These are phyloP conservation scores for Amanita inopinata DNA, from an alignment of 768 basidiomycete species.

Conservation along the genomic window DNA sequence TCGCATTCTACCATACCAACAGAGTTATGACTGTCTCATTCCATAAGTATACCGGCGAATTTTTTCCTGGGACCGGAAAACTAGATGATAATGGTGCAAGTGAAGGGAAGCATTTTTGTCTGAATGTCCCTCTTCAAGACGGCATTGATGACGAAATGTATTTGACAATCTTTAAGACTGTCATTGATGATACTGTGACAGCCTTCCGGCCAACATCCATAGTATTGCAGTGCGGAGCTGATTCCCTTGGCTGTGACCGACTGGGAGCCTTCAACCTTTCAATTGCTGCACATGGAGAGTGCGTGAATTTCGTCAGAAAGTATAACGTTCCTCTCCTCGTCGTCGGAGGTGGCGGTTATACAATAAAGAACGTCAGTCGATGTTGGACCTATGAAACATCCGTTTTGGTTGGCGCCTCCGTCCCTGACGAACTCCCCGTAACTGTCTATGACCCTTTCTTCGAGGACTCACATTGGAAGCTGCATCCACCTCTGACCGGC, in stretches of 20 bases:
- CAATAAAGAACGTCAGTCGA: slow-evolving; percentile 93
- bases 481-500: slow-evolving; percentile 87
- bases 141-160: slow-evolving; percentile 98
- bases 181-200: slow-evolving; percentile 89
- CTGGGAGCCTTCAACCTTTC: slow-evolving; percentile 96
- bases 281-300: slow-evolving; percentile 96
- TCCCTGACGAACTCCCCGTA: slow-evolving; percentile 80
- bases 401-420: slow-evolving; percentile 72
- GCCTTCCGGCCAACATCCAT: slow-evolving; percentile 85
- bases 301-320: slow-evolving; percentile 91
- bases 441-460: slow-evolving; percentile 94
- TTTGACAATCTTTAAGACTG: slow-evolving; percentile 87
- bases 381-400: slow-evolving; percentile 99
- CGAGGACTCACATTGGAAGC: slow-evolving; percentile 81
- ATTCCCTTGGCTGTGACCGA: slow-evolving; percentile 90
- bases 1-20: slow-evolving; percentile 95
- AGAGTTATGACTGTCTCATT: slow-evolving; percentile 99
- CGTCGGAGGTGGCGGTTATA: slow-evolving; percentile 93
- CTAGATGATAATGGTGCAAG: slow-evolving; percentile 85
- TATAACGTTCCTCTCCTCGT: slow-evolving; percentile 88
- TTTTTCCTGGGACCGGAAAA: slow-evolving; percentile 97
- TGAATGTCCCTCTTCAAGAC: slow-evolving; percentile 93
- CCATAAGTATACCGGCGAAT: slow-evolving; percentile 97
- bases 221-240: slow-evolving; percentile 95
- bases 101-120: slow-evolving; percentile 87